Conservation (phyloP, 345 rosid species). For the Citrus australasica region DNA sequence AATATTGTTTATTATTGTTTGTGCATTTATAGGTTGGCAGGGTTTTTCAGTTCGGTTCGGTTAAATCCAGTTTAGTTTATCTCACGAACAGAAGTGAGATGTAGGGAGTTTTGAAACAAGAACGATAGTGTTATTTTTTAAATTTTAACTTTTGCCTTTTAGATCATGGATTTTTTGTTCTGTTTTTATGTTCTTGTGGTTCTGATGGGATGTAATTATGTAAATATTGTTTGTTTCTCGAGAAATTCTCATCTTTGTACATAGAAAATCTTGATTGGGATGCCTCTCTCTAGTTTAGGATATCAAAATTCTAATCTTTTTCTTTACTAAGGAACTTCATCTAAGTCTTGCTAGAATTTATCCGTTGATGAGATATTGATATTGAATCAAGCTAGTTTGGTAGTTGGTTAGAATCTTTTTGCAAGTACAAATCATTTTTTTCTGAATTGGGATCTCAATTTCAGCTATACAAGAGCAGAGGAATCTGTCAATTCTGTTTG, state of each 20-base stretch:
- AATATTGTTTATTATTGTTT: background rate
- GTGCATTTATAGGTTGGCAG: background rate
- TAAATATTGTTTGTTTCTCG: constrained; percentile 16
- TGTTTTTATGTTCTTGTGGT: background rate
- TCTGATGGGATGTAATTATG: constrained; percentile 27
- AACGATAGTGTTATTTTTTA: background rate
- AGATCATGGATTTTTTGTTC: background rate
- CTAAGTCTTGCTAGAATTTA: background rate
- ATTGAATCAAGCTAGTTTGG: background rate
- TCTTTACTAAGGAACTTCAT: background rate
- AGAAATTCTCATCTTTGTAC: constrained; percentile 4
- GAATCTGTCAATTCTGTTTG: background rate
- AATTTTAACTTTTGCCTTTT: background rate
- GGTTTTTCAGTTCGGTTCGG: background rate
- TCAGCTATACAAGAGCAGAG: background rate
- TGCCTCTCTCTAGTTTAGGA: background rate
- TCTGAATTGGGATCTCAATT: background rate
- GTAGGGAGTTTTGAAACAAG: constrained; percentile 3
- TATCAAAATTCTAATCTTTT: background rate
- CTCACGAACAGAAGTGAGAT: constrained; percentile 28
- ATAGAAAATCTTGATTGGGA: constrained; percentile 8
- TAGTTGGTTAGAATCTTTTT: background rate
- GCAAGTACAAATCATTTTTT: background rate
- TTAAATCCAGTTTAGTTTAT: constrained; percentile 3
- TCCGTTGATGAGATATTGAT: background rate